Evolutionary conservation across 441 rosid genomes (phyloP).

Genomic region (Euphorbia corollata): DNA sequence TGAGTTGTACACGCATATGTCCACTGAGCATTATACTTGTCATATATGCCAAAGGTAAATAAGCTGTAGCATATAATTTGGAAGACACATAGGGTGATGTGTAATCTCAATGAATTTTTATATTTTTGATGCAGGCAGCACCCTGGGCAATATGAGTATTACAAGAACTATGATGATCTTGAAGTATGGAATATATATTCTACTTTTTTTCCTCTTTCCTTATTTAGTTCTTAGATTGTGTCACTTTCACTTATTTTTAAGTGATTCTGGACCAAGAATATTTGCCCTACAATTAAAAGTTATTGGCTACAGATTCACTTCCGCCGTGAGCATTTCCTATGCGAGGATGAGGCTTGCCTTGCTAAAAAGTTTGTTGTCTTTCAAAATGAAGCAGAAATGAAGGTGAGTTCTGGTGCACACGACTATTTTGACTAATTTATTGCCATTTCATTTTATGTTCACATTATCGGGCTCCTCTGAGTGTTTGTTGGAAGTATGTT

Average conservation of each 20-base stretch:
- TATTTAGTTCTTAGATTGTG: neutral
- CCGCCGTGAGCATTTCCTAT: conserved; percentile 75
- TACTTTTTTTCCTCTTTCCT: neutral
- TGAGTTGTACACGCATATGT: conserved; percentile 83
- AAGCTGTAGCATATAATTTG: neutral
- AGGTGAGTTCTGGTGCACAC: conserved; percentile 41
- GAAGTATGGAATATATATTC: conserved; percentile 44
- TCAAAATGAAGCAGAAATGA: conserved; percentile 76
- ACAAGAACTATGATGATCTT: conserved; percentile 79
- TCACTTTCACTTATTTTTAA: neutral
- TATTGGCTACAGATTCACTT: conserved; percentile 62
- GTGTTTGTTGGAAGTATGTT: too few relatives aligned
- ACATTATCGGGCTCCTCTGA: too few relatives aligned
- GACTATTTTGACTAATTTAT: conserved; percentile 7
- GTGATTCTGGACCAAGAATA: conserved; percentile 7
- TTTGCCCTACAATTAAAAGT: conserved; percentile 8
- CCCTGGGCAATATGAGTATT: conserved; percentile 86
- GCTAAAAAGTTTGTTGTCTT: conserved; percentile 81
- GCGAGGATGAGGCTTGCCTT: conserved; percentile 92
- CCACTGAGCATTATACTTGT: conserved; percentile 83
- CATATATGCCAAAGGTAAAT: conserved; percentile 81
- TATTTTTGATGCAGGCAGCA: conserved; percentile 55
- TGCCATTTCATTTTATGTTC: neutral
- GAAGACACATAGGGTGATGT: neutral
- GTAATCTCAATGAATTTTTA: conserved; percentile 4